Evolutionary conservation across 1,284 basidiomycete species (phyloP).

Genomic region (Tetrapyrgos nigripes): DNA sequence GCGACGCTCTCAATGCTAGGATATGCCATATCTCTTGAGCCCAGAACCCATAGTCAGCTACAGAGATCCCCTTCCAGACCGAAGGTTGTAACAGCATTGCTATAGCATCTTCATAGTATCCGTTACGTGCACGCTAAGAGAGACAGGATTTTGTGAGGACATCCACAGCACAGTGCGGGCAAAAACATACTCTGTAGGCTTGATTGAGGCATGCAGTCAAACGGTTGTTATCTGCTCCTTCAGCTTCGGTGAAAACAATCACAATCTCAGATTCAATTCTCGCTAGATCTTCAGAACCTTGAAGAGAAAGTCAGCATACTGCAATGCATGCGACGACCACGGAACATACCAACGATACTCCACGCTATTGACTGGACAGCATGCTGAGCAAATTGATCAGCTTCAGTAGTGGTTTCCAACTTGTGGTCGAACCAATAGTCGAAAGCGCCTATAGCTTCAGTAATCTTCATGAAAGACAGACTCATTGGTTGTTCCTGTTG

Average conservation of each 20-base stretch:
- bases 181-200: constrained; percentile 60
- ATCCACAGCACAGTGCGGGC: constrained; percentile 1
- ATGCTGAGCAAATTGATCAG: constrained; percentile 74
- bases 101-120: constrained; percentile 66
- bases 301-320: neutral
- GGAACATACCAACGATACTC: constrained; percentile 63
- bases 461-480: constrained; percentile 69
- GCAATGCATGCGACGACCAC: neutral
- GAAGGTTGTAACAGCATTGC: constrained; percentile 69
- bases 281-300: constrained; percentile 74
- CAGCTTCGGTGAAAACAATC: constrained; percentile 64
- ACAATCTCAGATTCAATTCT: constrained; percentile 73
- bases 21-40: constrained; percentile 79
- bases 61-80: constrained; percentile 69
- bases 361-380: constrained; percentile 76
- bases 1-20: constrained; percentile 67
- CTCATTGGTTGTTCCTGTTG: constrained; percentile 75
- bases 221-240: constrained; percentile 64
- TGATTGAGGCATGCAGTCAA: constrained; percentile 67
- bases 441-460: constrained; percentile 71
- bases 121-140: constrained; percentile 70
- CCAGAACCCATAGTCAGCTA: constrained; percentile 73
- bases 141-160: constrained; percentile 9
- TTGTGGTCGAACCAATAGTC: constrained; percentile 72
- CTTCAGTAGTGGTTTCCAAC: constrained; percentile 52